Evolutionary conservation across 352 stramenopile species (phyloP).

Genomic region (Globisporangium apiculatum): DNA sequence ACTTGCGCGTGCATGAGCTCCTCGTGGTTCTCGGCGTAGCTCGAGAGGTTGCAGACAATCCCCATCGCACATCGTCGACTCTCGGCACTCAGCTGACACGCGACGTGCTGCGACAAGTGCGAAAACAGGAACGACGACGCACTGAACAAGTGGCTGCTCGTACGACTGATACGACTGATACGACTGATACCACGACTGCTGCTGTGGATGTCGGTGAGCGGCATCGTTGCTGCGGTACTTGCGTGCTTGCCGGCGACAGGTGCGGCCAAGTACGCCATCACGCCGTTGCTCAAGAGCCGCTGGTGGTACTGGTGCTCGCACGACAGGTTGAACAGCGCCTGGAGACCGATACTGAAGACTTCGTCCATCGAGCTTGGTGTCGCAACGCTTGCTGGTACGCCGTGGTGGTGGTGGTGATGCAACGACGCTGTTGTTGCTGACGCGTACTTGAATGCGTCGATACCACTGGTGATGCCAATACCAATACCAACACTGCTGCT

Average conservation of each 20-base stretch:
- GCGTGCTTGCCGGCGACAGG: slow-evolving; percentile 30
- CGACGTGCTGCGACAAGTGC: slow-evolving; percentile 2
- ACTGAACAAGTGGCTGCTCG: slow-evolving; percentile 2
- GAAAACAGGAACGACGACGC: slow-evolving; percentile 12
- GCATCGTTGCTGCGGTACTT: neutral
- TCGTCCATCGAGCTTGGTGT: slow-evolving; percentile 28
- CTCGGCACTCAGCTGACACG: slow-evolving; percentile 23
- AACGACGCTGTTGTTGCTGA: neutral
- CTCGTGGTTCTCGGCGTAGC: slow-evolving; percentile 71
- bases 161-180: no score
- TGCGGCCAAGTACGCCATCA: slow-evolving; percentile 61
- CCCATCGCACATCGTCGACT: slow-evolving; percentile 51
- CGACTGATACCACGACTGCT: neutral
- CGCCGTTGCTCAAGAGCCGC: slow-evolving; percentile 60
- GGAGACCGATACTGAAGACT: slow-evolving; percentile 60
- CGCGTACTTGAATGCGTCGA: neutral
- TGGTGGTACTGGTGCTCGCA: slow-evolving; percentile 60
- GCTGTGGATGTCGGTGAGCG: neutral
- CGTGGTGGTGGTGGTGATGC: neutral
- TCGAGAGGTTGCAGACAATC: slow-evolving; percentile 73
- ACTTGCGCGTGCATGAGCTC: slow-evolving; percentile 75
- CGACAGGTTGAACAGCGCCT: slow-evolving; percentile 74
- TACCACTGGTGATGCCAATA: neutral
- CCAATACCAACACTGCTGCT: neutral
- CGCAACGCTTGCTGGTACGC: neutral